Base-by-base conservation (phyloP, 2,329 filamentous ascomycete genomes). In the Neonectria neomacrospora region DNA sequence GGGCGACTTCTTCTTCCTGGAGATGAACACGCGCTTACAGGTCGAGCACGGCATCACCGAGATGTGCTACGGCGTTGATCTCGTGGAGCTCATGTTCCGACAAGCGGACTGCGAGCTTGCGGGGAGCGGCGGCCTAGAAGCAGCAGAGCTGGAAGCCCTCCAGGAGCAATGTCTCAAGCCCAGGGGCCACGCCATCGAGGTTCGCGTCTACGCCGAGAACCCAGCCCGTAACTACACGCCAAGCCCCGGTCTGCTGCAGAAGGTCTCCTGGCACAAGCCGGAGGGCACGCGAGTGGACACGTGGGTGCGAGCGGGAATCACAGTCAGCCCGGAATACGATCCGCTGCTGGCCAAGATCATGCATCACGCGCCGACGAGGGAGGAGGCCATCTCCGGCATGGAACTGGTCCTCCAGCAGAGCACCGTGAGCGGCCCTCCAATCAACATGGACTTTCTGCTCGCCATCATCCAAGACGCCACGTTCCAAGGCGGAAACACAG, bases 21-120 rank as follows among this genome's bases (percentile, higher is more conserved):
- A 84, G 61, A 82, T 85, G 73, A 83, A 86, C 81, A 67, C 91
- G 0, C 82, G 91, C 9, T 76, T 94, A 3, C 91, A 94, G 69
- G 91, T 94, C 23, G 91, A 94, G 73, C 91, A 94, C 67, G 90
- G 91, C 0, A 89, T 93, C 8, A 93, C 91, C 0, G 91, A 94
- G 74, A 88, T 92, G 85, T 88, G 92, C 14, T 92, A 90, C 11
- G 88, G 86, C 0, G 85, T 91, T 55, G 91, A 93, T 71, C 80
- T 94, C 12, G 91, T 94, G 1, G 83, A 88, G 16, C 57, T 80
- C 23, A 80, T 81, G 79, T 67, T 80, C 18, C 64, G 55, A 14
- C 77, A 79, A 30, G 77, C 77, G 0, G 74, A 77, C n/a, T 61
- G 61, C 18, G 64, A 70, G 42, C 64, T 61, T 8, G 64, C 54